Conservation (phyloP, 768 basidiomycete genomes). For the Sistotremastrum niveocremeum region DNA sequence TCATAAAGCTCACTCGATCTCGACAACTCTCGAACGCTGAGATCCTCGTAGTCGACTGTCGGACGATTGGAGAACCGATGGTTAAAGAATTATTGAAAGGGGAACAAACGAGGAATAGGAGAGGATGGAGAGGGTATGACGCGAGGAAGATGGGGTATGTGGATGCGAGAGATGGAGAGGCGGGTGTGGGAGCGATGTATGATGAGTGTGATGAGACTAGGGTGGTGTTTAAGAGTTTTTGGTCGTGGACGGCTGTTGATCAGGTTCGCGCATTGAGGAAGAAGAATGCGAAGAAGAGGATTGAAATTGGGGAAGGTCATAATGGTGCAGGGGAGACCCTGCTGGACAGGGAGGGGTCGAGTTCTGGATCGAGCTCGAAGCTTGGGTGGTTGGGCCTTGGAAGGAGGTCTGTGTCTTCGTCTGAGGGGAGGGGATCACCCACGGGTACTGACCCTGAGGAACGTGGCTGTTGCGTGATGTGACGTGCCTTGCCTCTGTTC, state of each 20-base stretch:
- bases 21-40: slow-evolving; percentile 37
- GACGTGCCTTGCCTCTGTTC: too few relatives aligned
- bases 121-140: slow-evolving; percentile 64
- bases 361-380: too few relatives aligned
- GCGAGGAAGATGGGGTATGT: slow-evolving; percentile 57
- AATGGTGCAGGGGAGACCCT: too few relatives aligned
- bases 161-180: slow-evolving; percentile 52
- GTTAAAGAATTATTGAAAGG: slow-evolving; percentile 43
- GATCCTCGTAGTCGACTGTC: slow-evolving; percentile 65
- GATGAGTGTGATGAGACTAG: slow-evolving; percentile 67
- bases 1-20: slow-evolving; percentile 40
- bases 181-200: slow-evolving; percentile 42
- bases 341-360: too few relatives aligned
- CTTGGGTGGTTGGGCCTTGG: too few relatives aligned
- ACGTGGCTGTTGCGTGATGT: too few relatives aligned
- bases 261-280: slow-evolving; percentile 53
- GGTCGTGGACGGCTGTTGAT: slow-evolving; percentile 79
- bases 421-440: too few relatives aligned
- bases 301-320: too few relatives aligned
- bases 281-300: slow-evolving; percentile 39
- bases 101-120: slow-evolving; percentile 45
- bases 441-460: too few relatives aligned
- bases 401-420: too few relatives aligned
- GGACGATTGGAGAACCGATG: slow-evolving; percentile 44
- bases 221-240: slow-evolving; percentile 74